A percentile compares a stretch with the other conserved stretches of the same genome.
phyloP scores from a whole-genome alignment of 352 stramenopile genomes.

The Globisporangium parvum region DNA sequence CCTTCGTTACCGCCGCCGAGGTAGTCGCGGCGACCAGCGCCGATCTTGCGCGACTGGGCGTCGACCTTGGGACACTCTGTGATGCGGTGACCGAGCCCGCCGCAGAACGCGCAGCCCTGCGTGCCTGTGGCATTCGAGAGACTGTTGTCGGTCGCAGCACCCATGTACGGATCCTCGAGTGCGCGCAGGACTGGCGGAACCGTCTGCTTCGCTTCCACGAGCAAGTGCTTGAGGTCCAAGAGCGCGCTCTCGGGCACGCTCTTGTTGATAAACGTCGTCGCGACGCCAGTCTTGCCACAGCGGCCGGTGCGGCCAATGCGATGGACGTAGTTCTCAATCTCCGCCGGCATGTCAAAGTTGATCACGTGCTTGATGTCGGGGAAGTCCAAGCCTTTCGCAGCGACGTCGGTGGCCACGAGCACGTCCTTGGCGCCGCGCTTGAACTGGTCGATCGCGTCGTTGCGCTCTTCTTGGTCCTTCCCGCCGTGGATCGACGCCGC shows the following conservation, averaged over 20 bases:
- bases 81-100: conserved; percentile 97
- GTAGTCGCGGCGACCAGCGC: conserved; percentile 91
- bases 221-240: conserved; percentile 97
- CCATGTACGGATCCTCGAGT: conserved; percentile 95
- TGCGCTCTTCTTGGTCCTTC: conserved; percentile 97
- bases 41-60: conserved; percentile 94
- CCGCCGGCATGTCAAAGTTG: conserved; percentile 99
- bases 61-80: conserved; percentile 99
- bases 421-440: conserved; percentile 95
- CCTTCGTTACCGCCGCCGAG: conserved; percentile 89
- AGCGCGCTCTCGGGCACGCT: conserved; percentile 92
- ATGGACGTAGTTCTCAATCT: conserved; percentile 99
- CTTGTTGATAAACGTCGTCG: conserved; percentile 99
- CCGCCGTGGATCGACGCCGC: conserved; percentile 96
- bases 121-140: conserved; percentile 73
- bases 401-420: conserved; percentile 97
- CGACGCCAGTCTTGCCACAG: conserved; percentile 96
- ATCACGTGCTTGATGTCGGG: conserved; percentile 99
- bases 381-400: conserved; percentile 98
- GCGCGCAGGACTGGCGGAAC: conserved; percentile 96
- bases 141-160: conserved; percentile 48
- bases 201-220: conserved; percentile 97
- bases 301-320: conserved; percentile 97
- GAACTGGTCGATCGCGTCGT: conserved; percentile 95
- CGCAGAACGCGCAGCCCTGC: conserved; percentile 97